phyloP scores from a whole-genome alignment of 2,329 filamentous ascomycete genomes.

The Colletotrichum limetticola region DNA sequence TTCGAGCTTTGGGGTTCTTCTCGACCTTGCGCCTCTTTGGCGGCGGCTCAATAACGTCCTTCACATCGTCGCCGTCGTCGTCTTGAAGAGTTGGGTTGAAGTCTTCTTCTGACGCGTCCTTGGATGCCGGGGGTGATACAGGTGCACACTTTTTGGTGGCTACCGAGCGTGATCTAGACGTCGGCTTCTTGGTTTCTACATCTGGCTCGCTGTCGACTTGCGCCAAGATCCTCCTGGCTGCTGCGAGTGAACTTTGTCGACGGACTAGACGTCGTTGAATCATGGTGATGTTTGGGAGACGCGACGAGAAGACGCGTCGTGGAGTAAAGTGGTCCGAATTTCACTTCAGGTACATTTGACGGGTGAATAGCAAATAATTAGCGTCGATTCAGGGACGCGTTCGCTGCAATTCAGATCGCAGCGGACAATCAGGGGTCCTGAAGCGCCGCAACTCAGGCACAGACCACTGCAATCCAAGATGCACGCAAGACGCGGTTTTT shows the following conservation, averaged over 20 bases:
- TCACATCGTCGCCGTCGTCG: constrained; percentile 6
- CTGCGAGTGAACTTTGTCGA: constrained; percentile 34
- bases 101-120: constrained; percentile 32
- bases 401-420: constrained; percentile 18
- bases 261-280: constrained; percentile 11
- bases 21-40: constrained; percentile 25
- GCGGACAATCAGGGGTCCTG: neutral
- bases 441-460: neutral
- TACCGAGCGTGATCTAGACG: neutral
- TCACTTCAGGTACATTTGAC: neutral
- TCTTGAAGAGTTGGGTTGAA: neutral
- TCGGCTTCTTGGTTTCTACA: neutral
- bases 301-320: constrained; percentile 5
- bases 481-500: no score
- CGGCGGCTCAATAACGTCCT: constrained; percentile 13
- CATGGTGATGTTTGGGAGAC: constrained; percentile 8
- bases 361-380: neutral
- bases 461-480: neutral
- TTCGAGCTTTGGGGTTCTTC: constrained; percentile 4
- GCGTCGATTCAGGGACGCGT: constrained; percentile 13
- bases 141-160: neutral
- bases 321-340: neutral
- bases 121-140: neutral
- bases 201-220: constrained; percentile 28
- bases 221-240: constrained; percentile 21